phyloP scores from a whole-genome alignment of 208 protist genomes.

The Wallacemonas sp. region DNA sequence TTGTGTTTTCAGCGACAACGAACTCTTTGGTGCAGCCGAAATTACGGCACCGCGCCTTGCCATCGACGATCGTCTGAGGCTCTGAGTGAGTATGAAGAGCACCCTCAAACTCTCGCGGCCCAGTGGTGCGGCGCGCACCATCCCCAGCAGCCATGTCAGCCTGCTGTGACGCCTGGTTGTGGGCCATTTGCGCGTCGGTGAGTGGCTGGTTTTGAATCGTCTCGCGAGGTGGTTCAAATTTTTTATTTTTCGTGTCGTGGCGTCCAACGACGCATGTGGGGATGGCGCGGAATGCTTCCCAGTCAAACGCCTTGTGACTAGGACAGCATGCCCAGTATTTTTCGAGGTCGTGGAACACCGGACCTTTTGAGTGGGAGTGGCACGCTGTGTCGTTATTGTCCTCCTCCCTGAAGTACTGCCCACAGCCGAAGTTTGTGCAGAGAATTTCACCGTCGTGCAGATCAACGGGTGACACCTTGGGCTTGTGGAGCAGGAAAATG shows the following conservation, averaged over 20 bases:
- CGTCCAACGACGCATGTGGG: conserved; percentile 54
- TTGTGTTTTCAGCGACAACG: conserved; percentile 71
- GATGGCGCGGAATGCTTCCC: conserved; percentile 80
- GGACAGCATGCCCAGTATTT: conserved; percentile 86
- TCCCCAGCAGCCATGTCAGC: not conserved
- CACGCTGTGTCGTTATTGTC: conserved; percentile 73
- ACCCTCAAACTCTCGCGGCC: conserved; percentile 81
- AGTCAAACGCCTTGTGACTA: conserved; percentile 72
- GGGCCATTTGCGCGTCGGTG: conserved; percentile 29
- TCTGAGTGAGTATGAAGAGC: conserved; percentile 30
- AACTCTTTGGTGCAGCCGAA: conserved; percentile 81
- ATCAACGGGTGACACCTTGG: conserved; percentile 12
- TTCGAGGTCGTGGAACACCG: conserved; percentile 84
- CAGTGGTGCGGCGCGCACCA: conserved; percentile 30
- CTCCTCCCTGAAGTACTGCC: conserved; percentile 62
- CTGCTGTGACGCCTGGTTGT: not conserved
- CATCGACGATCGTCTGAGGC: conserved; percentile 71
- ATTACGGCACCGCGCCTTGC: conserved; percentile 79
- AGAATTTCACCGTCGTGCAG: conserved; percentile 39
- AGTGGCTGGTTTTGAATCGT: conserved; percentile 52
- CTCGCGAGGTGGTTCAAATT: conserved; percentile 46
- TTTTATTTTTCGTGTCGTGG: conserved; percentile 58
- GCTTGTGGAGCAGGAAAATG: conserved; percentile 56
- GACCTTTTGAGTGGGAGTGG: conserved; percentile 62
- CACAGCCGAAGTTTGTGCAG: conserved; percentile 86